These are phyloP conservation scores for Tetrapisispora iriomotensis DNA, from an alignment of 805 yeast genomes.

Conservation along the genomic window DNA sequence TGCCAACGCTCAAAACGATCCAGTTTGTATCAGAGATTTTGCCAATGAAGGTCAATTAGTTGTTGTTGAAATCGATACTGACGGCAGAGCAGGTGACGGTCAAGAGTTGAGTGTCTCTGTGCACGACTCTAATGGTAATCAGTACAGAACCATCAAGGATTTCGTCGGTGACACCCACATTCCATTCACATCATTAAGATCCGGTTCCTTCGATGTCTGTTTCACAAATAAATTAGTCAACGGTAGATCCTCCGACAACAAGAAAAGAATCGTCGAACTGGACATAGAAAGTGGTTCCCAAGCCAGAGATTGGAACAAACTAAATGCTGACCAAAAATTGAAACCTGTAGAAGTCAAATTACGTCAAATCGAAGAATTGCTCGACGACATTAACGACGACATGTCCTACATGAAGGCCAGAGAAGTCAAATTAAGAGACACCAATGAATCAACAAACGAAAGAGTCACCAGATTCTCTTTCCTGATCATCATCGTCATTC, in stretches of 20 bases:
- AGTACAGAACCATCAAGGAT: slow-evolving; percentile 67
- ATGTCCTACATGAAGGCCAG: slow-evolving; percentile 75
- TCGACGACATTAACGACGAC: slow-evolving; percentile 71
- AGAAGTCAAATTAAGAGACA: slow-evolving; percentile 89
- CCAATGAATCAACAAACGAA: slow-evolving; percentile 91
- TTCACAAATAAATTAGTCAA: slow-evolving; percentile 49
- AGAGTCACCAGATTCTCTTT: slow-evolving; percentile 85
- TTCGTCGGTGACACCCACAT: slow-evolving; percentile 62
- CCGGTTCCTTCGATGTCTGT: slow-evolving; percentile 85
- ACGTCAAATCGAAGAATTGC: slow-evolving; percentile 75
- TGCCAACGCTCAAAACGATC: slow-evolving; percentile 38
- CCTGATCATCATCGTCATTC: slow-evolving; percentile 53
- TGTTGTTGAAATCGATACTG: slow-evolving; percentile 67
- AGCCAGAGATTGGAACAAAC: slow-evolving; percentile 95
- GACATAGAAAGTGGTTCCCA: slow-evolving; percentile 93
- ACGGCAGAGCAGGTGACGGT: slow-evolving; percentile 79
- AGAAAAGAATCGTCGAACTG: slow-evolving; percentile 67
- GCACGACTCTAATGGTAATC: slow-evolving; percentile 75
- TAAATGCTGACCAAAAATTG: slow-evolving; percentile 86
- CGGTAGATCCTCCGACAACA: slow-evolving; percentile 31
- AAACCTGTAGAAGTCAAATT: slow-evolving; percentile 88
- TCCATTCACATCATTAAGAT: slow-evolving; percentile 76
- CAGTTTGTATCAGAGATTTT: slow-evolving; percentile 87
- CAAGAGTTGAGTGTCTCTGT: slow-evolving; percentile 62
- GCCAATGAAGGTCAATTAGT: slow-evolving; percentile 78